Evolutionary conservation across 169 alveolate genomes (phyloP).

Genomic region (Eimeria necatrix): DNA sequence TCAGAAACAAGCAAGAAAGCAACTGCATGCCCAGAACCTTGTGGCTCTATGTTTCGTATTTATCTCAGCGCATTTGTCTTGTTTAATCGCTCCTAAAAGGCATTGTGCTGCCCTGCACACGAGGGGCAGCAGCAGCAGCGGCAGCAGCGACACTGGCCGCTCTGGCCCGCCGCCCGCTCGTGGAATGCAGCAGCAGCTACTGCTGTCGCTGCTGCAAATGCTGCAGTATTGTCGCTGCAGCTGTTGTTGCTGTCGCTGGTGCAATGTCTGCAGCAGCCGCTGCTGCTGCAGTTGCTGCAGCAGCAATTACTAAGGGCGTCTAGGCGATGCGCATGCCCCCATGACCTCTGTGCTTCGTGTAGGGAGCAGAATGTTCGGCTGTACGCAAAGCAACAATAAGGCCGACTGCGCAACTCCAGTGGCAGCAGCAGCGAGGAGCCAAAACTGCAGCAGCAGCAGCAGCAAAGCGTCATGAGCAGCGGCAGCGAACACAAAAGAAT

Average conservation of each 20-base stretch:
- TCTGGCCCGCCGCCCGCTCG: not conserved
- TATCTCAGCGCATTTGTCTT: too few species aligned
- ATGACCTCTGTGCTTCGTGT: slow-evolving; percentile 51
- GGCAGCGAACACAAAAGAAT: not conserved
- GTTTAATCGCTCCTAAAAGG: not conserved
- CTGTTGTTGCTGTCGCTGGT: not conserved
- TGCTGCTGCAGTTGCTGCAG: slow-evolving; percentile 27
- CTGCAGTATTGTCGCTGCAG: too few species aligned
- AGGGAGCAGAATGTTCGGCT: slow-evolving; percentile 79
- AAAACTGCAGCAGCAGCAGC: not conserved
- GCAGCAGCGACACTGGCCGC: not conserved
- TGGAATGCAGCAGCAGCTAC: not conserved
- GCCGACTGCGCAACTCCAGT: not conserved
- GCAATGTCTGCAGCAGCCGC: not conserved
- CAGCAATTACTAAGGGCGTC: not conserved
- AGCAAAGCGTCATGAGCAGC: not conserved
- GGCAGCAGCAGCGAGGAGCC: not conserved
- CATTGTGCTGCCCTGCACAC: not conserved
- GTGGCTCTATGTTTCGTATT: too few species aligned
- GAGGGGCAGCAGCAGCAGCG: not conserved
- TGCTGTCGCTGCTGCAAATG: too few species aligned
- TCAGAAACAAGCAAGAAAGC: too few species aligned
- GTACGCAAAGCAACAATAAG: not conserved
- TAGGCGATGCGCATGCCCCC: slow-evolving; percentile 77
- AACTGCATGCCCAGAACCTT: too few species aligned